Percentiles rank a stretch among this genome's conserved stretches.
Conservation (phyloP, 1,284 basidiomycete species). For the Cryptococcus sp. region DNA sequence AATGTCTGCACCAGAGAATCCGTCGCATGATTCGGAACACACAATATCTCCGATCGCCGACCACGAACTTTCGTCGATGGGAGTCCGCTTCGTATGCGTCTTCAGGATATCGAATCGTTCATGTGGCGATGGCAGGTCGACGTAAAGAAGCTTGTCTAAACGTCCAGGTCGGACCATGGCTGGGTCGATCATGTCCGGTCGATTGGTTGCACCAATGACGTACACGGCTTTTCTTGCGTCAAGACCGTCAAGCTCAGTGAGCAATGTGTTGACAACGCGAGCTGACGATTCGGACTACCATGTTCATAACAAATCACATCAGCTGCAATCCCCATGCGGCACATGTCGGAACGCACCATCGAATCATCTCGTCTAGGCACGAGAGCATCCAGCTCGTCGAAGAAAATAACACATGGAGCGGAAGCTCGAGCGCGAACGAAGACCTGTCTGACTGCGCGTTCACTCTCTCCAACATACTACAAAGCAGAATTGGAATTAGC, state of each 20-base stretch:
- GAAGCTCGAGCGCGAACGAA: conserved; percentile 98
- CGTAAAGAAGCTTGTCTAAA: conserved; percentile 93
- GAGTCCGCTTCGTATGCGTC: conserved; percentile 71
- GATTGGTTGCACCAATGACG: conserved; percentile 94
- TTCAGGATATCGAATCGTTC: conserved; percentile 86
- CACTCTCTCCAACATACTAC: conserved; percentile 96
- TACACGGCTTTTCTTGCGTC: conserved; percentile 88
- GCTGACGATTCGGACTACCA: conserved; percentile 88
- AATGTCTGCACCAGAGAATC: conserved; percentile 87
- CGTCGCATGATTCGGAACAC: conserved; percentile 64
- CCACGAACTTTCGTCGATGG: conserved; percentile 58
- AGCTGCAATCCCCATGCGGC: background rate
- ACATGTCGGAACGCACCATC: conserved; percentile 62
- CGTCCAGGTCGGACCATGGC: conserved; percentile 97
- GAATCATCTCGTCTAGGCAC: conserved; percentile 91
- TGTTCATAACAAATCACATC: too few species aligned
- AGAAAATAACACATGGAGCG: conserved; percentile 98
- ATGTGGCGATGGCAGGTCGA: conserved; percentile 75
- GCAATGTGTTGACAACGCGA: conserved; percentile 94
- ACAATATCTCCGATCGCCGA: conserved; percentile 47
- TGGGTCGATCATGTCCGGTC: conserved; percentile 99
- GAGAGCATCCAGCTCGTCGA: conserved; percentile 96
- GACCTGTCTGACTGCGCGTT: conserved; percentile 89
- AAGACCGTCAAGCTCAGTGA: conserved; percentile 94
- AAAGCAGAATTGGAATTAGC: too few species aligned